Conservation (phyloP, 2,329 filamentous ascomycete genomes). For the Setomelanomma holmii region DNA sequence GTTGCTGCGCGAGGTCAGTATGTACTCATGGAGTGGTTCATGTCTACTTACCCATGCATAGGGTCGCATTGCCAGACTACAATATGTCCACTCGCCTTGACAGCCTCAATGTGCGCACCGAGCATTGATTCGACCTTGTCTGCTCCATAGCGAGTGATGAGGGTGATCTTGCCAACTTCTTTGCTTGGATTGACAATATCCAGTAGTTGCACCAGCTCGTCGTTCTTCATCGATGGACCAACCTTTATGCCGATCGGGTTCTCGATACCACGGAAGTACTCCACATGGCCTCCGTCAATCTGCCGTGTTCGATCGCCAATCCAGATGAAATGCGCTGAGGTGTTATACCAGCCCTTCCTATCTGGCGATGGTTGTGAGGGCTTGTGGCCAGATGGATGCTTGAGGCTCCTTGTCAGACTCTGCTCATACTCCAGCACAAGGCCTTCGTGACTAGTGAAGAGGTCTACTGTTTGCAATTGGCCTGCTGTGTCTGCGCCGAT, state of each 20-base stretch:
- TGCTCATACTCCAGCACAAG: conserved; percentile 95
- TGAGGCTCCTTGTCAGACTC: conserved; percentile 78
- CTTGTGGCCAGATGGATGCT: conserved; percentile 62
- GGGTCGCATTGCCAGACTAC: conserved; percentile 99
- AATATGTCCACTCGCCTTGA: conserved; percentile 75
- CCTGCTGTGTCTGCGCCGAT: conserved; percentile 87
- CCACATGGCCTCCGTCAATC: conserved; percentile 90
- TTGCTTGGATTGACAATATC: conserved; percentile 82
- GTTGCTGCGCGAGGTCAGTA: conserved; percentile 53
- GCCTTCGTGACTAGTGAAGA: conserved; percentile 95
- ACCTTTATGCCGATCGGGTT: conserved; percentile 98
- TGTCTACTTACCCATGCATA: conserved; percentile 78
- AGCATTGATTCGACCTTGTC: conserved; percentile 76
- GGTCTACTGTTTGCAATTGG: conserved; percentile 87
- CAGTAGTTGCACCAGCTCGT: conserved; percentile 80
- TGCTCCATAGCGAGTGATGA: conserved; percentile 95
- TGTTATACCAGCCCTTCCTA: conserved; percentile 82
- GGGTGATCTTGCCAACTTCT: conserved; percentile 90
- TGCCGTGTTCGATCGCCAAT: conserved; percentile 96
- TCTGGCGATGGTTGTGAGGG: conserved; percentile 36
- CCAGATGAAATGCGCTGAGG: conserved; percentile 96
- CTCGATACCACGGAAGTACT: conserved; percentile 95
- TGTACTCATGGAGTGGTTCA: too few species aligned
- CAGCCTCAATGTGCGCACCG: conserved; percentile 84
- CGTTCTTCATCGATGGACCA: conserved; percentile 79